Conservation (phyloP, 257 asterid genomes). For the Datura wrightii region DNA sequence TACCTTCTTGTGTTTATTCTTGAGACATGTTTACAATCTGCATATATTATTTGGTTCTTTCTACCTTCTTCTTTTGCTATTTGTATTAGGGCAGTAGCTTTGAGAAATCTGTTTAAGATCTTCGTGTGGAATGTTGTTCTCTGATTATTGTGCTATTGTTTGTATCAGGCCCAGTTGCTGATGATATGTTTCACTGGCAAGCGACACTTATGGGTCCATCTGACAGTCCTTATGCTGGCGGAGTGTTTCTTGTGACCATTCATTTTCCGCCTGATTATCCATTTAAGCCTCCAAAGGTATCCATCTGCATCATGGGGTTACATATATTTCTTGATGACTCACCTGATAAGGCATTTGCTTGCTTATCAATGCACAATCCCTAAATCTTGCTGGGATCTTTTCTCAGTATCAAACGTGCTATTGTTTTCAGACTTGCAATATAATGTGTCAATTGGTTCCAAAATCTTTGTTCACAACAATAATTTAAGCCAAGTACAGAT, state of each 20-base stretch:
- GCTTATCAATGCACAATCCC: constrained; percentile 3
- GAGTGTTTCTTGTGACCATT: constrained; percentile 53
- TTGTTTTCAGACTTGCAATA: background rate
- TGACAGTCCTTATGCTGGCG: constrained; percentile 56
- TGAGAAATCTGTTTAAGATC: background rate
- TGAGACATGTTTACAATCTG: background rate
- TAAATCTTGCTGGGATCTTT: background rate
- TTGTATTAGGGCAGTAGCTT: background rate
- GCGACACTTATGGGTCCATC: constrained; percentile 57
- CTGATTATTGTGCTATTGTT: background rate
- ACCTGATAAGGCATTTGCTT: background rate
- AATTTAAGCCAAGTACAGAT: background rate
- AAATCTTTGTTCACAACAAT: background rate
- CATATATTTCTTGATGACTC: background rate
- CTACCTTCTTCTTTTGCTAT: background rate
- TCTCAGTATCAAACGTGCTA: background rate
- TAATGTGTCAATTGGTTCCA: background rate
- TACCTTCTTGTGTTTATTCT: background rate
- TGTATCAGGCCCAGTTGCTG: constrained; percentile 53
- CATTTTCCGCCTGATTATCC: constrained; percentile 55
- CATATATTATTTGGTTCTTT: background rate
- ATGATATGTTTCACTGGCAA: constrained; percentile 57
- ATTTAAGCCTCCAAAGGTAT: constrained; percentile 55
- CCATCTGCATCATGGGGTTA: background rate
- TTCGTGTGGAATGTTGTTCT: background rate